These are phyloP conservation scores for Chaetomium olivaceum DNA, from an alignment of 2,329 filamentous ascomycete species.

Conservation along the genomic window DNA sequence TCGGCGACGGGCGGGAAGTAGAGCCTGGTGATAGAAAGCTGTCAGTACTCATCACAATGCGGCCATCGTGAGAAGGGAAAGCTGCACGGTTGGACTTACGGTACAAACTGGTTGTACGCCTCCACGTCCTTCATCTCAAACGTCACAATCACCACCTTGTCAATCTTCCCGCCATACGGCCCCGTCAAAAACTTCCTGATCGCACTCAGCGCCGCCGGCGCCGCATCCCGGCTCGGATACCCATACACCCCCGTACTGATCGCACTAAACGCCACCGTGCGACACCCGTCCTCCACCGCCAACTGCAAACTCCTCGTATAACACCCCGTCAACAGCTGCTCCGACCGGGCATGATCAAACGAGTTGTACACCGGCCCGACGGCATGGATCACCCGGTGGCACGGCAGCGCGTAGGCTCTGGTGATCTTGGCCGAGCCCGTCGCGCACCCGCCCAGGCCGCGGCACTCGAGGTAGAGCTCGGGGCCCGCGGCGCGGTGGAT, in stretches of 20 bases:
- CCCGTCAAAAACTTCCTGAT: conserved; percentile 58
- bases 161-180: conserved; percentile 53
- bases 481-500: conserved; percentile 83
- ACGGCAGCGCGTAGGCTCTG: conserved; percentile 71
- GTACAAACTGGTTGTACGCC: conserved; percentile 69
- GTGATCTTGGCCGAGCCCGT: conserved; percentile 87
- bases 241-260: conserved; percentile 90
- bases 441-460: conserved; percentile 66
- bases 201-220: conserved; percentile 65
- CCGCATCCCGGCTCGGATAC: conserved; percentile 75
- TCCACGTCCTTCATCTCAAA: conserved; percentile 76
- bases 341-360: conserved; percentile 42
- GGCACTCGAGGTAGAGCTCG: conserved; percentile 68
- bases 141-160: conserved; percentile 80
- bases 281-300: conserved; percentile 66
- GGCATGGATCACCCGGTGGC: conserved; percentile 80
- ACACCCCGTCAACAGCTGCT: conserved; percentile 57
- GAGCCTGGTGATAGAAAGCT: conserved; percentile 22
- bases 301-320: conserved; percentile 72
- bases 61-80: not conserved
- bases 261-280: conserved; percentile 76
- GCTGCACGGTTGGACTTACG: conserved; percentile 57
- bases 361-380: conserved; percentile 77
- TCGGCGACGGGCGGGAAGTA: conserved; percentile 37
- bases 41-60: not conserved